These are phyloP conservation scores for Boletus coccyginus DNA, from an alignment of 768 basidiomycete genomes.

Conservation along the genomic window DNA sequence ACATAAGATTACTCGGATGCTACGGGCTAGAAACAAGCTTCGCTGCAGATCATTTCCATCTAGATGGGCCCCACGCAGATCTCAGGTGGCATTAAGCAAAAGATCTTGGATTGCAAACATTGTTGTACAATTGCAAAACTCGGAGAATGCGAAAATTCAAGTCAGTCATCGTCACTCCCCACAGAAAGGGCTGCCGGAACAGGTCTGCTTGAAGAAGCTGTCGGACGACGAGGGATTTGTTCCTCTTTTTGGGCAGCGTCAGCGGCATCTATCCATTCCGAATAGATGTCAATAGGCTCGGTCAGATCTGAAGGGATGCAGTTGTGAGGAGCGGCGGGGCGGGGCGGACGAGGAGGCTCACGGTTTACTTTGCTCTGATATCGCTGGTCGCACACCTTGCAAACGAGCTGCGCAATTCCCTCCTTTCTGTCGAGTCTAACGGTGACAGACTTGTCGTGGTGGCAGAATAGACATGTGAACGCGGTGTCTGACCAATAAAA, in stretches of 20 bases:
- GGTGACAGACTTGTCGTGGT: constrained; percentile 86
- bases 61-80: constrained; percentile 1
- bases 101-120: constrained; percentile 4
- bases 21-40: background rate
- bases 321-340: constrained; percentile 12
- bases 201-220: constrained; percentile 48
- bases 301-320: constrained; percentile 60
- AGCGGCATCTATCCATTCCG: constrained; percentile 89
- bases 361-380: constrained; percentile 88
- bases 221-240: constrained; percentile 48
- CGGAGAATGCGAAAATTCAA: constrained; percentile 2
- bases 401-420: constrained; percentile 74
- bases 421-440: constrained; percentile 86
- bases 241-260: constrained; percentile 75
- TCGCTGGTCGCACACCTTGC: constrained; percentile 82
- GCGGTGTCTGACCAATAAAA: constrained; percentile 54
- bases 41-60: constrained; percentile 8
- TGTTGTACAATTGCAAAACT: constrained; percentile 23
- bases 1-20: constrained; percentile 3
- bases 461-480: constrained; percentile 86
- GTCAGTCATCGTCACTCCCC: constrained; percentile 47
- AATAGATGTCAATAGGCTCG: constrained; percentile 86
- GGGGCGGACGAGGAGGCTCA: constrained; percentile 36
- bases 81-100: background rate
- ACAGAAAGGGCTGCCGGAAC: constrained; percentile 34